Percentiles rank a stretch among this genome's conserved stretches.
phyloP scores from a whole-genome alignment of 257 asterid species.

The Ballota nigra region DNA sequence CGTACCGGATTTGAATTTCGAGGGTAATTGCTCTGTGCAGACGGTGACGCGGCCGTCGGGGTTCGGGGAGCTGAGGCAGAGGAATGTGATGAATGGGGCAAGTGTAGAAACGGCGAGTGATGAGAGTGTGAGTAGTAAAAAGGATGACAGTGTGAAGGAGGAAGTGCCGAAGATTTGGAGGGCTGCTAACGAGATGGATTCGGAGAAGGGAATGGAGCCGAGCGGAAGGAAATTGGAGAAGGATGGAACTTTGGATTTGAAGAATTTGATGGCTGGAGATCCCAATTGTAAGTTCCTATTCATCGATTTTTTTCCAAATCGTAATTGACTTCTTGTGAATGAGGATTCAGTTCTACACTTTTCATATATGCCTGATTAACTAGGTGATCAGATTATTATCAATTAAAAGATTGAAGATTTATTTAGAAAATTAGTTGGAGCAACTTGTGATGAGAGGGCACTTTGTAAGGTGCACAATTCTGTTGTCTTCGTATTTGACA shows the following conservation, averaged over 20 bases:
- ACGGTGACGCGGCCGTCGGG: slow-evolving; percentile 33
- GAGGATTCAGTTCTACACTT: neutral
- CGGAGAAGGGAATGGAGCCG: slow-evolving; percentile 37
- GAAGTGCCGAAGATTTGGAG: slow-evolving; percentile 29
- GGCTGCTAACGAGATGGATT: slow-evolving; percentile 26
- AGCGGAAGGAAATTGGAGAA: slow-evolving; percentile 63
- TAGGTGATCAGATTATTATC: slow-evolving; percentile 7
- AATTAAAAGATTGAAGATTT: slow-evolving; percentile 1
- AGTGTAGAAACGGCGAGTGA: slow-evolving; percentile 40
- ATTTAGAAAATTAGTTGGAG: slow-evolving; percentile 1
- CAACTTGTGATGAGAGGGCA: neutral
- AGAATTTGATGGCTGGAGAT: slow-evolving; percentile 66
- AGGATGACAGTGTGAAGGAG: slow-evolving; percentile 30
- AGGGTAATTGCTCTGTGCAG: slow-evolving; percentile 36
- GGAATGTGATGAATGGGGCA: slow-evolving; percentile 54
- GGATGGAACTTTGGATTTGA: slow-evolving; percentile 81
- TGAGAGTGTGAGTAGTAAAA: slow-evolving; percentile 38
- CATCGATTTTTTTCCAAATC: neutral
- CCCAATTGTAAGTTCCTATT: slow-evolving; percentile 50
- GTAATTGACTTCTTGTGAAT: neutral
- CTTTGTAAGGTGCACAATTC: neutral
- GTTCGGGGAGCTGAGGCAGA: slow-evolving; percentile 72
- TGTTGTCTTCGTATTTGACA: neutral
- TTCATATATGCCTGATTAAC: neutral
- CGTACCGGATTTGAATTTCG: slow-evolving; percentile 35